Evolutionary conservation across 2,329 filamentous ascomycete genomes (phyloP), one percentile per base, ranked within the genome.

Genomic region (Talaromyces amestolkiae): DNA sequence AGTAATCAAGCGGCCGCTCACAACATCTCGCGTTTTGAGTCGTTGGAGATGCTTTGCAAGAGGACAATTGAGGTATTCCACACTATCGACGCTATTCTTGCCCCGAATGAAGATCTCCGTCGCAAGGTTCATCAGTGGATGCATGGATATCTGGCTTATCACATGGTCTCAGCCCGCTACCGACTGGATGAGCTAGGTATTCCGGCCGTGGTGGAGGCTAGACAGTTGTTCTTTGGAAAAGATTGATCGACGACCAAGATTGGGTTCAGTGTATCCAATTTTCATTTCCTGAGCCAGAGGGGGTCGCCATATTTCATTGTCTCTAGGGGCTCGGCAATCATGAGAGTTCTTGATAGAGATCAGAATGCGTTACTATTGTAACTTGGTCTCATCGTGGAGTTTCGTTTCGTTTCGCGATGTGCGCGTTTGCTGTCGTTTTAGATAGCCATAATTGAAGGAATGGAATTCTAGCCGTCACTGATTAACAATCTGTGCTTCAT

Each of bases 131-230:
- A 66, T 19, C 22, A 27, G 27, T 49, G 54, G 19, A 58, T 66
- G 27, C 22, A 58, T 4, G 59, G 59, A 1, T 66, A 66, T 43
- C 19, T 41, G 6, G 33, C 39, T 9, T 66, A 58, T 24, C 59
- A 66, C 17, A 47, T 66, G 41, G 56, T 37, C 9, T 60, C 43
- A 13, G 17, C 19, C 5, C 41, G 64, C 41, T 66, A 66, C 51
- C 63, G 27, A 13, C 22, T 66, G 35, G 35, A 61, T 2, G 64
- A 66, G 24, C 19, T 66, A 11, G 49, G 35, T 11, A 58, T 66
- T 9, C 39, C 64, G 1, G 39, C 22, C 9, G 59, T 49, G 17
- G n/a, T 61, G 6, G 45, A 61, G 35, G 59, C 59, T 7, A 47
- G 58, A 35, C 3, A 22, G 4, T 33, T 33, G 39, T 47, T 60